Conservation (phyloP, 805 yeast species). For the Saccharomycopsis sp. region DNA sequence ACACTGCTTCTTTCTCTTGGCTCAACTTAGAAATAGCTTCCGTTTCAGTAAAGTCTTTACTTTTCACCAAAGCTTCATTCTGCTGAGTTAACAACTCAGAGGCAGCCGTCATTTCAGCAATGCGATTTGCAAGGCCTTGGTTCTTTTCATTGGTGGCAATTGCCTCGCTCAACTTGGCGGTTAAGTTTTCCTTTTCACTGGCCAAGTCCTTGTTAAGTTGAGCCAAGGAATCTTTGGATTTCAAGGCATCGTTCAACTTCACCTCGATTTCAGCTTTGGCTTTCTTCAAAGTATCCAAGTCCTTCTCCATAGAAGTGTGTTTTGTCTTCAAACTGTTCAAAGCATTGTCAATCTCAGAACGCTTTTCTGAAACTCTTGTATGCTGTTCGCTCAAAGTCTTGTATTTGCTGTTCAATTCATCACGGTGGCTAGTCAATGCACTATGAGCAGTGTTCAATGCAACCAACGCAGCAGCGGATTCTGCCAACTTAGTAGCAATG, state of each 20-base stretch:
- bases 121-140: not conserved
- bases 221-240: conserved; percentile 1
- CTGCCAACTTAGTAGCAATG: conserved; percentile 11
- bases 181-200: not conserved
- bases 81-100: not conserved
- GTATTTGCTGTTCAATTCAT: conserved; percentile 24
- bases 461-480: conserved; percentile 16
- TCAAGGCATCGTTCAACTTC: not conserved
- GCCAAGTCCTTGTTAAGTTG: conserved; percentile 1
- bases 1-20: conserved; percentile 1
- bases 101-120: conserved; percentile 6
- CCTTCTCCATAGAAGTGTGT: conserved; percentile 23
- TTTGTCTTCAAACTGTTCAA: conserved; percentile 23
- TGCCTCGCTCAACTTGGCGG: not conserved
- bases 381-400: conserved; percentile 24
- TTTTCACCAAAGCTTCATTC: conserved; percentile 1
- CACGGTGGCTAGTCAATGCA: conserved; percentile 27
- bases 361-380: not conserved
- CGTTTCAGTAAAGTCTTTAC: too few relatives aligned
- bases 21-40: too few relatives aligned
- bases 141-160: not conserved
- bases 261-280: not conserved
- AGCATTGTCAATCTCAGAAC: conserved; percentile 3
- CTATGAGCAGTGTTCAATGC: conserved; percentile 17
- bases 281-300: conserved; percentile 2